These are phyloP conservation scores for Fusarium luffae DNA, from an alignment of 2,329 filamentous ascomycete species.

Conservation along the genomic window DNA sequence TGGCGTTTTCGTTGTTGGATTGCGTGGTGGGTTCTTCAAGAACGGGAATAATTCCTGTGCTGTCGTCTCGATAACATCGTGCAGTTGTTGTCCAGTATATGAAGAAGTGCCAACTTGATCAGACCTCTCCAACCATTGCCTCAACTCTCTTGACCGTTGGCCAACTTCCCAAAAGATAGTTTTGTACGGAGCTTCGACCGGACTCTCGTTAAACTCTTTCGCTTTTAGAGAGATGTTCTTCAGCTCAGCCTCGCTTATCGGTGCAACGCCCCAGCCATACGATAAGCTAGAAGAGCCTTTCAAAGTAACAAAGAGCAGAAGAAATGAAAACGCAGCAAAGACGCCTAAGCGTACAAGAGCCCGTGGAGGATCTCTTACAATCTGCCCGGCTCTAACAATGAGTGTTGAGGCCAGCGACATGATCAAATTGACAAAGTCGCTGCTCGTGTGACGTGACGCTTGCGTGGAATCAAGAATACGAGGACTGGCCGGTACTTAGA, in stretches of 20 bases:
- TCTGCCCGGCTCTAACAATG: background rate
- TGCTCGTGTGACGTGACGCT: too few relatives aligned
- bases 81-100: background rate
- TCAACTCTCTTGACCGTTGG: slow-evolving; percentile 33
- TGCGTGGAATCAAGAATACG: too few relatives aligned
- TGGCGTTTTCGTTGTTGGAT: slow-evolving; percentile 14
- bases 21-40: slow-evolving; percentile 17
- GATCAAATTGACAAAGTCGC: too few relatives aligned
- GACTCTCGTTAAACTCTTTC: slow-evolving; percentile 35
- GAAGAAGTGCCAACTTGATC: slow-evolving; percentile 20
- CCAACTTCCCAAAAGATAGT: slow-evolving; percentile 48
- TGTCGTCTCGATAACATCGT: slow-evolving; percentile 4
- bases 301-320: background rate
- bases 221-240: slow-evolving; percentile 11
- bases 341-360: background rate
- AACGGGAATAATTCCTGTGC: slow-evolving; percentile 42
- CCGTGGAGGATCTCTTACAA: background rate
- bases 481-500: too few relatives aligned
- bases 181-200: slow-evolving; percentile 44
- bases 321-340: background rate
- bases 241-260: background rate
- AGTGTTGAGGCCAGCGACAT: slow-evolving; percentile 7
- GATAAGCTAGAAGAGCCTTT: background rate
- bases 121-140: slow-evolving; percentile 20
- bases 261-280: background rate